Evolutionary conservation across 768 basidiomycete species (phyloP).

Genomic region (Mycena crocata): DNA sequence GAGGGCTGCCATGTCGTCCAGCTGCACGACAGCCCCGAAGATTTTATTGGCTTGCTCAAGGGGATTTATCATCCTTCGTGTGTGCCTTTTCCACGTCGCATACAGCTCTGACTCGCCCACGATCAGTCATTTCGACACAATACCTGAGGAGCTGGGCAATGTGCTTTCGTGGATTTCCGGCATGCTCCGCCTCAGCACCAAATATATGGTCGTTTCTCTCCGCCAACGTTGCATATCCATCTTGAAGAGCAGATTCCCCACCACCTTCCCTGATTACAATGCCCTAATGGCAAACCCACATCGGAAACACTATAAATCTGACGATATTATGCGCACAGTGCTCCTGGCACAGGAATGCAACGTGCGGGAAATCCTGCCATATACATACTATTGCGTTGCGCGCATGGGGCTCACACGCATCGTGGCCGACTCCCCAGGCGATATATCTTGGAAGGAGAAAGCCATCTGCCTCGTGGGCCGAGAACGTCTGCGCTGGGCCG

Average conservation of each 20-base stretch:
- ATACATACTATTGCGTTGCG: conserved; percentile 62
- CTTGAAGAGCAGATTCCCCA: conserved; percentile 54
- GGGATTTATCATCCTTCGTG: conserved; percentile 66
- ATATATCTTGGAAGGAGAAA: conserved; percentile 55
- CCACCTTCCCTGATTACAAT: conserved; percentile 52
- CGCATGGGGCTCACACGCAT: conserved; percentile 53
- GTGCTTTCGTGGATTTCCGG: conserved; percentile 61
- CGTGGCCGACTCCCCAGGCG: conserved; percentile 47
- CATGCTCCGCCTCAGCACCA: conserved; percentile 72
- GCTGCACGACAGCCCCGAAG: conserved; percentile 59
- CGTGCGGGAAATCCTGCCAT: conserved; percentile 56
- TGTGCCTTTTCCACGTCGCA: not conserved
- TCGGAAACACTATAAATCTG: conserved; percentile 48
- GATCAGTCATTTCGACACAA: conserved; percentile 51
- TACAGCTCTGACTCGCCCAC: not conserved
- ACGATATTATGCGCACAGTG: conserved; percentile 57
- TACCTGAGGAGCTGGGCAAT: conserved; percentile 55
- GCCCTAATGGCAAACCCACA: conserved; percentile 35
- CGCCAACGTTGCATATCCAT: conserved; percentile 64
- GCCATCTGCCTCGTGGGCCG: conserved; percentile 53
- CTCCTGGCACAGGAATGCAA: conserved; percentile 54
- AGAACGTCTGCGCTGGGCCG: conserved; percentile 54
- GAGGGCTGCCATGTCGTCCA: conserved; percentile 65
- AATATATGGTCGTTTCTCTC: conserved; percentile 67
- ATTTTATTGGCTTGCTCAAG: conserved; percentile 61